Evolutionary conservation across 495 filamentous ascomycete species (phyloP), one percentile per base, ranked within the genome.

Genomic region (Articulospora tetracladia): DNA sequence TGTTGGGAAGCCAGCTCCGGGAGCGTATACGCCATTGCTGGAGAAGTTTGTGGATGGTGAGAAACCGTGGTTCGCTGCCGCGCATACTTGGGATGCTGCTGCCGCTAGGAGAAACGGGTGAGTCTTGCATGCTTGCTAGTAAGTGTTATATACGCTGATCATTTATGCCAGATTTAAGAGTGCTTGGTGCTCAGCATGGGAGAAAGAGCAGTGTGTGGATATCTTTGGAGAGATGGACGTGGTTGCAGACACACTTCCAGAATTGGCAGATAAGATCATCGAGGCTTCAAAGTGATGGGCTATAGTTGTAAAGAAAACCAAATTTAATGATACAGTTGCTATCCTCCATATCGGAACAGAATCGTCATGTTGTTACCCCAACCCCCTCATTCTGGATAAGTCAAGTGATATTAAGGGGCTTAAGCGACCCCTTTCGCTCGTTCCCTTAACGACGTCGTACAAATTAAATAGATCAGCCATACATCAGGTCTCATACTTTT

Each of bases 51-150:
- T 17, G 58, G 22, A 55, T 41, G 53, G 28, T 13, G 60, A 53
- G 11, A 44, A 62, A 34, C 23, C 15, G 19, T 57, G 27, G 36
- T 71, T 74, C 61, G 73, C 70, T 3, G 72, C 73, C 3, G 73
- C 72, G 11, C 72, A 75, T 64, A 74, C 73, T 70, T 75, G 73
- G 73, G 73, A 74, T 69, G 68, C 70, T 26, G 53, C 63, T 15
- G 72, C 72, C n/a, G 72, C 73, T 20, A 57, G 51, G 46, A 71
- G 66, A 41, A 61, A 19, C 13, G 57, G 57, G 36, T 59, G 26
- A 50, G 13, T 22, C 47, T 12, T 50, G 13, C 25, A 4, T 22
- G 3, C 47, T 50, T 20, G 13, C 6, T 32, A 4, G 20, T 24
- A 11, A 20, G 30, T 13, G 13, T 6, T 32, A 32, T 3, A 50